These are phyloP conservation scores for Colletotrichum aenigma DNA, from an alignment of 2,329 filamentous ascomycete genomes.

Conservation along the genomic window DNA sequence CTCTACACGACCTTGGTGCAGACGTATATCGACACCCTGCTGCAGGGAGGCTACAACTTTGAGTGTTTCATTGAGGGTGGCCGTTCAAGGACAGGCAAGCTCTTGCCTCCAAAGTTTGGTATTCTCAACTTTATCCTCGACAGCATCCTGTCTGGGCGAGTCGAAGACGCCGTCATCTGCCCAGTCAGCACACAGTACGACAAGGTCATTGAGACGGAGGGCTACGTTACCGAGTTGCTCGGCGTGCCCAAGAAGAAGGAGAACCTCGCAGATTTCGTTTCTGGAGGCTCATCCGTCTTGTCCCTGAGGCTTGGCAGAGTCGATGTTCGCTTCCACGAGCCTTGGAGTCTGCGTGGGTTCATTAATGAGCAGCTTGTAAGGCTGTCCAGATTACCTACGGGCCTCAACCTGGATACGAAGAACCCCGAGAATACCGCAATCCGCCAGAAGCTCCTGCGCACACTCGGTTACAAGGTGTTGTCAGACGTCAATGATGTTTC, in stretches of 20 bases:
- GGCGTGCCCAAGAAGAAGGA: conserved; percentile 96
- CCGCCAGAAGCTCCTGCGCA: conserved; percentile 77
- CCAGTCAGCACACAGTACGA: conserved; percentile 98
- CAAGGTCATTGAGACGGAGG: conserved; percentile 97
- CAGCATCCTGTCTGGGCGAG: conserved; percentile 84
- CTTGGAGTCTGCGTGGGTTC: conserved; percentile 88
- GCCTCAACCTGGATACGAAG: conserved; percentile 49
- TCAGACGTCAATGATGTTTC: conserved; percentile 95
- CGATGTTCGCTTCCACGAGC: conserved; percentile 94
- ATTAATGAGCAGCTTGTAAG: conserved; percentile 76
- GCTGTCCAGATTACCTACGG: conserved; percentile 53
- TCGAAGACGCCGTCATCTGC: conserved; percentile 90
- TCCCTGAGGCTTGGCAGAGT: conserved; percentile 89
- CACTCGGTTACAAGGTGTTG: conserved; percentile 89
- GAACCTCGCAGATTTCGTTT: conserved; percentile 88
- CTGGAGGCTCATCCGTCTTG: conserved; percentile 81
- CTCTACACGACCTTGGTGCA: conserved; percentile 94
- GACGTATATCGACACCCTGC: conserved; percentile 89
- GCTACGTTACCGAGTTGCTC: conserved; percentile 92
- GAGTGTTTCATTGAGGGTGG: conserved; percentile 98
- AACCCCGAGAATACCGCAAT: conserved; percentile 56
- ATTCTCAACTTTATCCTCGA: conserved; percentile 93
- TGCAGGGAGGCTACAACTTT: conserved; percentile 91
- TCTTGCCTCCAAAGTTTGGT: conserved; percentile 92
- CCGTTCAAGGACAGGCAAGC: conserved; percentile 89